Conservation (phyloP, 495 filamentous ascomycete species). For the Aspergillus avenaceus region DNA sequence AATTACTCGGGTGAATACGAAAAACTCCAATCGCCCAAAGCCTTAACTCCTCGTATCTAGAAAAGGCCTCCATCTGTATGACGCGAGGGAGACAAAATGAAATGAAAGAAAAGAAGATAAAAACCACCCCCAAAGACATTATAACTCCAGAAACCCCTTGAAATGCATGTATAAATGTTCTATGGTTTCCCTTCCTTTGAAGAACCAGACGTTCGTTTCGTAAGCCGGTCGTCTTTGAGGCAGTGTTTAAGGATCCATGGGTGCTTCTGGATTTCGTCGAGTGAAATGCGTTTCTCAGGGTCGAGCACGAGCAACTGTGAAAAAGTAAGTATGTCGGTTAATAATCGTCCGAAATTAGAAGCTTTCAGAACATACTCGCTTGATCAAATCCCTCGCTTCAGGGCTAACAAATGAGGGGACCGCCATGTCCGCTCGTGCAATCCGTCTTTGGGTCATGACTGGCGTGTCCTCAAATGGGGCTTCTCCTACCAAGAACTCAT, state of each 20-base stretch:
- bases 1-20: no score
- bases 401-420: slow-evolving; percentile 85
- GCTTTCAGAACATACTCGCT: slow-evolving; percentile 60
- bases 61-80: no score
- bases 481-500: slow-evolving; percentile 94
- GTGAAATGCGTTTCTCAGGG: slow-evolving; percentile 85
- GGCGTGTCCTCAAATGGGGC: slow-evolving; percentile 96
- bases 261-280: slow-evolving; percentile 85
- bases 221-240: slow-evolving; percentile 64
- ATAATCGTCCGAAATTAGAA: background rate
- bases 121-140: slow-evolving; percentile 15
- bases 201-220: slow-evolving; percentile 44
- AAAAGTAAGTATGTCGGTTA: slow-evolving; percentile 11
- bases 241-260: slow-evolving; percentile 99
- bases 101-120: slow-evolving; percentile 15
- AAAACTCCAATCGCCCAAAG: no score
- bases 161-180: slow-evolving; percentile 19
- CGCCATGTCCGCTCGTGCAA: slow-evolving; percentile 85
- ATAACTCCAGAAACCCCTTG: slow-evolving; percentile 19
- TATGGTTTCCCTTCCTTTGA: slow-evolving; percentile 37
- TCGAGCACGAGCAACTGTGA: slow-evolving; percentile 83
- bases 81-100: background rate
- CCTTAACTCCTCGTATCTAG: no score
- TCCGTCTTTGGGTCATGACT: slow-evolving; percentile 89
- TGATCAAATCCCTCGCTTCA: slow-evolving; percentile 90